Conservation (phyloP, 495 filamentous ascomycete species). For the Aspergillus carlsbadensis region DNA sequence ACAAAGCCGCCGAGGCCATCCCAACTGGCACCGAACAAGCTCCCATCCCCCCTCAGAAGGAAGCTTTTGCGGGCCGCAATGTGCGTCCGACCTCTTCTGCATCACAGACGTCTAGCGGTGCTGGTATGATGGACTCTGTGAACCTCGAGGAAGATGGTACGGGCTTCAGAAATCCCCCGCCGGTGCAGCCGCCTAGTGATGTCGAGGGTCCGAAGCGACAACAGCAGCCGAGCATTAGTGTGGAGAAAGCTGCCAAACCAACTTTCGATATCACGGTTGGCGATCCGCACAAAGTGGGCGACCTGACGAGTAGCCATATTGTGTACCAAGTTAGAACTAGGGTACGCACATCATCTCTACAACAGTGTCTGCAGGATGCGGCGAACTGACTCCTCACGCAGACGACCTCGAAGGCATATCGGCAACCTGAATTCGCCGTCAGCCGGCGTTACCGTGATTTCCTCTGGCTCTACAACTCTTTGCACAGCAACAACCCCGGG, state of each 20-base stretch:
- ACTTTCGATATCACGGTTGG: slow-evolving; percentile 90
- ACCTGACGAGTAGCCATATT: slow-evolving; percentile 94
- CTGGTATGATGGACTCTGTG: slow-evolving; percentile 59
- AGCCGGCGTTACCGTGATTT: slow-evolving; percentile 94
- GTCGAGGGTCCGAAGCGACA: slow-evolving; percentile 50
- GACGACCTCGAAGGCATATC: slow-evolving; percentile 96
- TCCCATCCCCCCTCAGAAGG: slow-evolving; percentile 88
- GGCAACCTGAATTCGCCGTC: slow-evolving; percentile 84
- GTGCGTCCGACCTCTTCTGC: slow-evolving; percentile 50
- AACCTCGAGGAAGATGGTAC: slow-evolving; percentile 62
- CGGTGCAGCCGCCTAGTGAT: slow-evolving; percentile 64
- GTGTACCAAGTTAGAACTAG: slow-evolving; percentile 94
- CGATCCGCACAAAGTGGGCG: slow-evolving; percentile 96
- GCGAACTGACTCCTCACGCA: slow-evolving; percentile 34
- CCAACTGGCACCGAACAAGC: slow-evolving; percentile 58
- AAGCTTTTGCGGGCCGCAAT: slow-evolving; percentile 62
- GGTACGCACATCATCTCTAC: slow-evolving; percentile 47
- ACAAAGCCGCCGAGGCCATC: slow-evolving; percentile 49
- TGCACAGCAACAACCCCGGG: slow-evolving; percentile 92
- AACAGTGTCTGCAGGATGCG: background rate
- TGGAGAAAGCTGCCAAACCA: slow-evolving; percentile 89
- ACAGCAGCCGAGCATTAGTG: slow-evolving; percentile 76
- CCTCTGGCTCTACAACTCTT: slow-evolving; percentile 90
- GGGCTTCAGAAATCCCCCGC: slow-evolving; percentile 66
- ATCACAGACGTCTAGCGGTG: slow-evolving; percentile 47